Evolutionary conservation across 768 basidiomycete species (phyloP), one percentile per base, ranked within the genome.

Genomic region (Strobilomyces dryophilus): DNA sequence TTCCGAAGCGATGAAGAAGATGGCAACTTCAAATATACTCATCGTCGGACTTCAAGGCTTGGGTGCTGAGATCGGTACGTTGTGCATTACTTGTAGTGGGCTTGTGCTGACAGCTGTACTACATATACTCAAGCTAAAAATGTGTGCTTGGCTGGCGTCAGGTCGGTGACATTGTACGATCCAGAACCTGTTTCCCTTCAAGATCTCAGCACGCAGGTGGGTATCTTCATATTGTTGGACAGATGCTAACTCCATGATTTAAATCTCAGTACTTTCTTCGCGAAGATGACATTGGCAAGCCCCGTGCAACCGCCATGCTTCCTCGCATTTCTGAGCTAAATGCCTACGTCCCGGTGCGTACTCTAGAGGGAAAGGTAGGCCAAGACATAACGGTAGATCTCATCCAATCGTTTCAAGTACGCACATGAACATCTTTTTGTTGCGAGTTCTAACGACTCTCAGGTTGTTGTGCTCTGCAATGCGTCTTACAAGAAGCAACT

Each of bases 21-120:
- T 99, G 97, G 95, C 97, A 8, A 77, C 82, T 15, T 98, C 95
- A 35, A 97, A 97, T 66, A 89, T 98, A 39, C 81, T 99, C 57
- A 84, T 99, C 57, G 85, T 97, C 43, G 97, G 97, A 10, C 72
- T 93, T 66, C 86, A 88, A 53, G 97, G 97, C 49, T 73, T 99
- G 53, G 95, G 97, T 42, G 91, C 91, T 53, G 97, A 99, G 73
- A 97, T 98, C 64, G 95, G 95, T 85, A 74, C 54, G 74, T 53
- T 21, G 26, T 26, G 26, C 34, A 43, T 49, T 36, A 35, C 40
- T 21, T 56, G 45, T 27, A 6, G 49, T 48, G 46, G 20, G 34
- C 21, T 56, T 31, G 43, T 40, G 11, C 58, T 63, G 34, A 65
- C 49, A 43, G 20, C 24, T 2, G 5, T 18, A 6, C 34, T 21